These are phyloP conservation scores for Carex myosuroides DNA, from an alignment of 176 grass and related monocot species.

Conservation along the genomic window DNA sequence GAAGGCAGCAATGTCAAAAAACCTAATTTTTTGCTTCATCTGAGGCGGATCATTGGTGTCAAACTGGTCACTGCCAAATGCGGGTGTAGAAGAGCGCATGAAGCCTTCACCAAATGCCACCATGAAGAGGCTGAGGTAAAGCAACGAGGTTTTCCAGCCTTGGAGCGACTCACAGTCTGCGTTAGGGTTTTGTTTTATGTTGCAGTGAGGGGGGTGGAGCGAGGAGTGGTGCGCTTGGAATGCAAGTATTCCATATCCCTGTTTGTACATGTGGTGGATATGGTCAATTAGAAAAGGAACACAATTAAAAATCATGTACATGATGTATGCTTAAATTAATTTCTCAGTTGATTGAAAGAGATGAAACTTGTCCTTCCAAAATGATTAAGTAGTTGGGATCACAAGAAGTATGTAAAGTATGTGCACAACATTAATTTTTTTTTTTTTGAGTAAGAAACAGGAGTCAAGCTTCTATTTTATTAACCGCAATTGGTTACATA, in stretches of 20 bases:
- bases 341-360: not conserved
- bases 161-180: constrained; percentile 15
- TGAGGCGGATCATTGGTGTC: constrained; percentile 28
- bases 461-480: too few relatives aligned
- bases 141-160: constrained; percentile 19
- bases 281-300: not conserved
- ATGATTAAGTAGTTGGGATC: too few relatives aligned
- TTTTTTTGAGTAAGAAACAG: too few relatives aligned
- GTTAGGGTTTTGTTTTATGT: constrained; percentile 29
- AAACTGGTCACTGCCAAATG: constrained; percentile 38
- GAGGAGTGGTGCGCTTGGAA: constrained; percentile 41
- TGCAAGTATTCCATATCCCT: constrained; percentile 52
- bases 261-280: not conserved
- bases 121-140: constrained; percentile 27
- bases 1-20: constrained; percentile 33
- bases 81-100: constrained; percentile 25
- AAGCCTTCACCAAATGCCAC: constrained; percentile 34
- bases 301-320: not conserved
- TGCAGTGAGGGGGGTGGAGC: constrained; percentile 37
- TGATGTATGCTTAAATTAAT: not conserved
- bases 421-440: not conserved
- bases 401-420: not conserved
- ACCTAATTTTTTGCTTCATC: constrained; percentile 18
- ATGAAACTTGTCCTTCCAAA: not conserved
- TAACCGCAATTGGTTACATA: too few relatives aligned